These are phyloP conservation scores for Nectriaceae sp. DNA, from an alignment of 2,329 filamentous ascomycete genomes.

Conservation along the genomic window DNA sequence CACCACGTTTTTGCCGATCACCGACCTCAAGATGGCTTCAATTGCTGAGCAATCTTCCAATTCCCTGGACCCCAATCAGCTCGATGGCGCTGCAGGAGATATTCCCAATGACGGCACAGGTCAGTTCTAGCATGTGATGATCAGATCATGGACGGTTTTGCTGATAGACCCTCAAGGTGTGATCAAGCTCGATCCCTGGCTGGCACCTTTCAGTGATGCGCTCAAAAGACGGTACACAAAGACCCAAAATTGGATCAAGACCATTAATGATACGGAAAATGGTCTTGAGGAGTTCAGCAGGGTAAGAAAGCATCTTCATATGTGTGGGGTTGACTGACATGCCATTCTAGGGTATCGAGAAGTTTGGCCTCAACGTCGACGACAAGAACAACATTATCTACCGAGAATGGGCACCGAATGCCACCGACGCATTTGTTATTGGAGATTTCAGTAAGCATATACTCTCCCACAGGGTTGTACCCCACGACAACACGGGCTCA, in stretches of 20 bases:
- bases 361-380: constrained; percentile 81
- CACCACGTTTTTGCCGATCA: constrained; percentile 12
- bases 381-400: constrained; percentile 85
- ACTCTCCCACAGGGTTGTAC: neutral
- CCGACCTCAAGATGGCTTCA: constrained; percentile 33
- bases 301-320: too few species aligned
- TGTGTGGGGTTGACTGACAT: constrained; percentile 11
- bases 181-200: constrained; percentile 83
- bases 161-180: constrained; percentile 62
- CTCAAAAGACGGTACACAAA: constrained; percentile 77
- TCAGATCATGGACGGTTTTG: constrained; percentile 17
- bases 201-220: constrained; percentile 79
- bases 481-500: constrained; percentile 25
- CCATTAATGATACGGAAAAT: constrained; percentile 80
- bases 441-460: constrained; percentile 82
- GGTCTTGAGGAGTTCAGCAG: constrained; percentile 89
- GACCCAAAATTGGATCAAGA: constrained; percentile 84
- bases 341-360: constrained; percentile 72
- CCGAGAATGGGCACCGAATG: constrained; percentile 95
- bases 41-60: constrained; percentile 44
- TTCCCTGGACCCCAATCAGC: constrained; percentile 39
- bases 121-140: constrained; percentile 40
- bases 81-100: constrained; percentile 46
- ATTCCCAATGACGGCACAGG: constrained; percentile 72
- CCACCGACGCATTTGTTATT: constrained; percentile 78